phyloP scores from a whole-genome alignment of 345 rosid species.

The Eutrema japonicum region DNA sequence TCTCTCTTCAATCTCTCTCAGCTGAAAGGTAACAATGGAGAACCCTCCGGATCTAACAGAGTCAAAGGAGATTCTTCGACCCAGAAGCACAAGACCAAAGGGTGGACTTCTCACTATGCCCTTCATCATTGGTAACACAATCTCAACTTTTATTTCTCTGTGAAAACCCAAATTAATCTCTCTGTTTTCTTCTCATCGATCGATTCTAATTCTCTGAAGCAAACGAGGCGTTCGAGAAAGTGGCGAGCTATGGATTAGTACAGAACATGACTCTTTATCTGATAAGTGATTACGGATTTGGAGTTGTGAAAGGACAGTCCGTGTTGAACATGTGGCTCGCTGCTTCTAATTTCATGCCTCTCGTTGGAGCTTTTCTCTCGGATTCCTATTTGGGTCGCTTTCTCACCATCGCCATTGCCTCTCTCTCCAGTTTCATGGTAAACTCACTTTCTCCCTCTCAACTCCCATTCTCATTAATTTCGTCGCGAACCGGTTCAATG shows the following conservation, averaged over 20 bases:
- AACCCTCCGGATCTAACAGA: slow-evolving; percentile 49
- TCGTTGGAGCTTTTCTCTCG: slow-evolving; percentile 71
- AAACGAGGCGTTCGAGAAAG: slow-evolving; percentile 81
- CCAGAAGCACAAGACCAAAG: slow-evolving; percentile 41
- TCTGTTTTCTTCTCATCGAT: not conserved
- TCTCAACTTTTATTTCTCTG: not conserved
- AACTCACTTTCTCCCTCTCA: not conserved
- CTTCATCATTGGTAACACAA: slow-evolving; percentile 65
- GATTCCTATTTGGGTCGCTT: slow-evolving; percentile 81
- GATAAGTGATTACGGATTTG: slow-evolving; percentile 59
- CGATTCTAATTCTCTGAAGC: slow-evolving; percentile 41
- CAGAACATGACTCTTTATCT: slow-evolving; percentile 75
- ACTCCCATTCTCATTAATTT: too few species aligned
- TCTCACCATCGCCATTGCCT: slow-evolving; percentile 67
- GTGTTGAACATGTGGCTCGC: slow-evolving; percentile 74
- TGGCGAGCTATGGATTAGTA: slow-evolving; percentile 75
- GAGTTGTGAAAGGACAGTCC: slow-evolving; percentile 58
- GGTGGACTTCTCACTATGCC: slow-evolving; percentile 84
- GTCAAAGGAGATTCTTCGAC: slow-evolving; percentile 38
- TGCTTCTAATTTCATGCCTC: slow-evolving; percentile 65
- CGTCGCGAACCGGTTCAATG: slow-evolving; percentile 3
- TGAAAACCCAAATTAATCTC: not conserved
- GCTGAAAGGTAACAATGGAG: slow-evolving; percentile 42
- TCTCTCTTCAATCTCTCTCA: slow-evolving; percentile 1
- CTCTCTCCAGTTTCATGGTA: slow-evolving; percentile 67